These are phyloP conservation scores for Pseudozyma tsukubaensis DNA, from an alignment of 1,284 basidiomycete species.

Conservation along the genomic window DNA sequence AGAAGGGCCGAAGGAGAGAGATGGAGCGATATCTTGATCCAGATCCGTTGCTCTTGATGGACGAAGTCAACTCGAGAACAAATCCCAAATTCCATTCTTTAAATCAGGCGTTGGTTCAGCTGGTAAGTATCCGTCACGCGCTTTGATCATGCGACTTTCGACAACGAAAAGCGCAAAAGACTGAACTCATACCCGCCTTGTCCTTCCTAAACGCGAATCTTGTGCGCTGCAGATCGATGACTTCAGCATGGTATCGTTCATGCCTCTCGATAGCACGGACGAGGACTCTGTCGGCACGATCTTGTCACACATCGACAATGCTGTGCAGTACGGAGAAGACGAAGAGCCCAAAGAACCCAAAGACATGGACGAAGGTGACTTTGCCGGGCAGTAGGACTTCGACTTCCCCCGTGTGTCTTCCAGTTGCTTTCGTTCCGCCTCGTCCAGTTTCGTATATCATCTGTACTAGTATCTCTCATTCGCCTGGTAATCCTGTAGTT, in stretches of 20 bases:
- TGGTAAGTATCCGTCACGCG: conserved; percentile 72
- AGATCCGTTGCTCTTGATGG: conserved; percentile 88
- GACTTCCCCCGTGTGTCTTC: not conserved
- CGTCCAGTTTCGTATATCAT: not conserved
- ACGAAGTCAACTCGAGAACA: conserved; percentile 75
- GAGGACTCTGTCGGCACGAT: conserved; percentile 90
- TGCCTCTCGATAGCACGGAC: conserved; percentile 90
- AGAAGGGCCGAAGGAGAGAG: conserved; percentile 67
- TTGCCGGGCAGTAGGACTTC: conserved; percentile 15
- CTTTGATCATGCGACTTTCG: too few species aligned
- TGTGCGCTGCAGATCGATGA: conserved; percentile 84
- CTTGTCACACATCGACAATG: conserved; percentile 94
- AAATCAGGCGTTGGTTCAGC: conserved; percentile 92
- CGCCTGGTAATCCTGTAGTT: not conserved
- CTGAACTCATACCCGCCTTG: conserved; percentile 2
- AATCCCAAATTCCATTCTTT: conserved; percentile 92
- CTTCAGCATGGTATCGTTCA: conserved; percentile 95
- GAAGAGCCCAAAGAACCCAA: conserved; percentile 68
- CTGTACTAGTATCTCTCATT: conserved; percentile 24
- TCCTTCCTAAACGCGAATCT: not conserved
- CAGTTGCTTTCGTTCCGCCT: not conserved
- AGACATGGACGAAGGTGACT: conserved; percentile 65
- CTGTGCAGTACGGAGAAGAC: conserved; percentile 80
- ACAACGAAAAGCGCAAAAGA: not conserved
- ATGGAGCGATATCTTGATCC: conserved; percentile 88